phyloP scores from a whole-genome alignment of 768 basidiomycete genomes.

The Thelephora ganbajun region DNA sequence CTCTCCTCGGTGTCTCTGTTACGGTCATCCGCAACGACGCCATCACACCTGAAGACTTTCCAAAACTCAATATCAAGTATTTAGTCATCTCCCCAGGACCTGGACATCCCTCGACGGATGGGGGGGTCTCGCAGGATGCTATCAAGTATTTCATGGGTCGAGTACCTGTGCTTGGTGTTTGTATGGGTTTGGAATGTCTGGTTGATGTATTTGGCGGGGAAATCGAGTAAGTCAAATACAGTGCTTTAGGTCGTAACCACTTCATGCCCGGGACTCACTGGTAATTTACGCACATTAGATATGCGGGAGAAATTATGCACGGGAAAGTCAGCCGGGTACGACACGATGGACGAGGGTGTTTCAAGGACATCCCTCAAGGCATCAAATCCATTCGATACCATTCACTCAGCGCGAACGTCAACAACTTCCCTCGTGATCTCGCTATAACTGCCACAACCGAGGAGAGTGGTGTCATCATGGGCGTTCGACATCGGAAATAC shows the following conservation, averaged over 20 bases:
- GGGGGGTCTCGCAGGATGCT: constrained; percentile 82
- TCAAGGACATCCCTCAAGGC: constrained; percentile 69
- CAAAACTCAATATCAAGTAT: constrained; percentile 54
- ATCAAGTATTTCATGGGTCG: constrained; percentile 84
- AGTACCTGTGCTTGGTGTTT: constrained; percentile 89
- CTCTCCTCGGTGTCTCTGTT: constrained; percentile 75
- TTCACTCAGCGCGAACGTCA: constrained; percentile 75
- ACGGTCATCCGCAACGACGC: constrained; percentile 91
- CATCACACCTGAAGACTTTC: constrained; percentile 57
- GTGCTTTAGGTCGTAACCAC: too few relatives aligned
- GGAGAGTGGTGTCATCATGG: constrained; percentile 95
- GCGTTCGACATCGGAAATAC: constrained; percentile 78
- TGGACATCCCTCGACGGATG: constrained; percentile 87
- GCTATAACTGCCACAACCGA: constrained; percentile 76
- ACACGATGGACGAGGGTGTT: constrained; percentile 84
- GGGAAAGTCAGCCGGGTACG: constrained; percentile 79
- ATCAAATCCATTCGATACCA: constrained; percentile 92
- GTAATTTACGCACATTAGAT: constrained; percentile 31
- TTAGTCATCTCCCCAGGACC: constrained; percentile 96
- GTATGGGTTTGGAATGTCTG: constrained; percentile 95
- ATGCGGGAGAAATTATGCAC: constrained; percentile 97
- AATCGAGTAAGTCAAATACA: constrained; percentile 43
- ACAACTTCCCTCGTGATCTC: constrained; percentile 65
- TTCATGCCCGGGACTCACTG: constrained; percentile 10
- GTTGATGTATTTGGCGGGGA: constrained; percentile 89